phyloP scores from a whole-genome alignment of 768 basidiomycete genomes.

The Tylopilus balloui region DNA sequence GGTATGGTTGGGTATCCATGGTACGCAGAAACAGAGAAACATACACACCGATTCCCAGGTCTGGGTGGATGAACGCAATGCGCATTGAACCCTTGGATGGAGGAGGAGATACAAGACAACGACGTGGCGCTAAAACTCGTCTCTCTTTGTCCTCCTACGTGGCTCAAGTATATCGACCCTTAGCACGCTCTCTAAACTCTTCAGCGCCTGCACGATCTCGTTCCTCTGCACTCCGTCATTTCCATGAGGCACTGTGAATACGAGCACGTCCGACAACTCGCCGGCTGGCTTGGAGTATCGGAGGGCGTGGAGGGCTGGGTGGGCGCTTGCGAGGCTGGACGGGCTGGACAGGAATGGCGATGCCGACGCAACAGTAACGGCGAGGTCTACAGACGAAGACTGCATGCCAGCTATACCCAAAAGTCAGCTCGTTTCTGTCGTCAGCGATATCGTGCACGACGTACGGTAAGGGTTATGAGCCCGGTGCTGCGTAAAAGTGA shows the following conservation, averaged over 20 bases:
- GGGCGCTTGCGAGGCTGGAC: constrained; percentile 15
- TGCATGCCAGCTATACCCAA: not conserved
- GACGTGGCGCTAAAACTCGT: constrained; percentile 26
- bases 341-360: constrained; percentile 25
- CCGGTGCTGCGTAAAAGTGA: too few relatives aligned
- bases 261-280: constrained; percentile 20
- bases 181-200: constrained; percentile 15
- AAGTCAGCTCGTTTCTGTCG: not conserved
- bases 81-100: constrained; percentile 40
- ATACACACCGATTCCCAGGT: constrained; percentile 89
- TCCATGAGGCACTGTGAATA: constrained; percentile 11
- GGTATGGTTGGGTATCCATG: not conserved
- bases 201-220: constrained; percentile 14
- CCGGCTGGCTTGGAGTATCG: constrained; percentile 23
- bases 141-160: constrained; percentile 23
- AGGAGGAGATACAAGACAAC: too few relatives aligned
- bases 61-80: constrained; percentile 89
- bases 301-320: constrained; percentile 21
- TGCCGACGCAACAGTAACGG: constrained; percentile 26
- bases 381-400: constrained; percentile 19
- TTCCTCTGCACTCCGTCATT: constrained; percentile 1
- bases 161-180: constrained; percentile 24
- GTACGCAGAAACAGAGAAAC: not conserved
- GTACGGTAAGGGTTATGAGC: too few relatives aligned
- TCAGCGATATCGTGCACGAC: not conserved